Percentiles rank a stretch among this genome's conserved stretches.
Evolutionary conservation across 73 alveolate species (phyloP).

Genomic region (Uronychia setigera): DNA sequence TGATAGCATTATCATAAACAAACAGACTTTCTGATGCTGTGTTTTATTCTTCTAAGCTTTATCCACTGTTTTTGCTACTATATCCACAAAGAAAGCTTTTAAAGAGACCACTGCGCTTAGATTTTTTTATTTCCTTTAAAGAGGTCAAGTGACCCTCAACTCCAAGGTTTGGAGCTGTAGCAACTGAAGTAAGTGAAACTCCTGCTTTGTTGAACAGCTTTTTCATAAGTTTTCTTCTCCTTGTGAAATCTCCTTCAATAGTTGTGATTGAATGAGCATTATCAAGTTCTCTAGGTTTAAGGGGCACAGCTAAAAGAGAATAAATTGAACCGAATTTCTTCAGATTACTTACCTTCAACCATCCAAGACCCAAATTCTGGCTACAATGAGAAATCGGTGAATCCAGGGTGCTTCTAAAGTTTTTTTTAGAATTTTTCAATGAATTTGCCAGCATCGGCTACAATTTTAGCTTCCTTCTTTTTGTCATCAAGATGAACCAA

Average conservation of each 20-base stretch:
- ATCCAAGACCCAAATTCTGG: conserved; percentile 90
- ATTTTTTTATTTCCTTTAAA: not conserved
- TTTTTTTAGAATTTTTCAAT: conserved; percentile 19
- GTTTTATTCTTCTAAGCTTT: conserved; percentile 63
- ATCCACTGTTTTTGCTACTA: too few species aligned
- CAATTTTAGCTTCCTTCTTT: conserved; percentile 41
- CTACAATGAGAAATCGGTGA: conserved; percentile 22
- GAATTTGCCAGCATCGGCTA: conserved; percentile 24
- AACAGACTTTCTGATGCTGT: conserved; percentile 65
- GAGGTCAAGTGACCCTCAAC: conserved; percentile 26
- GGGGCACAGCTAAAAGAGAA: conserved; percentile 61
- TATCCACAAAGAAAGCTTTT: too few species aligned
- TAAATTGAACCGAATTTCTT: not conserved
- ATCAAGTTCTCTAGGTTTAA: conserved; percentile 59
- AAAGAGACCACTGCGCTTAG: too few species aligned
- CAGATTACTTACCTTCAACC: conserved; percentile 58
- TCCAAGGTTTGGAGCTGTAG: conserved; percentile 58
- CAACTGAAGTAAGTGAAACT: conserved; percentile 39
- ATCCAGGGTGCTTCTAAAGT: conserved; percentile 1
- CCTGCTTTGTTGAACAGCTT: conserved; percentile 14
- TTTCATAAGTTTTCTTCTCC: conserved; percentile 33
- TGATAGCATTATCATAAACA: conserved; percentile 80
- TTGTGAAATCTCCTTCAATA: conserved; percentile 36
- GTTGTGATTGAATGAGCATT: conserved; percentile 27
- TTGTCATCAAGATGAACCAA: conserved; percentile 44